Conservation (phyloP, 805 yeast species). For the Saccharomycopsis schoenii region DNA sequence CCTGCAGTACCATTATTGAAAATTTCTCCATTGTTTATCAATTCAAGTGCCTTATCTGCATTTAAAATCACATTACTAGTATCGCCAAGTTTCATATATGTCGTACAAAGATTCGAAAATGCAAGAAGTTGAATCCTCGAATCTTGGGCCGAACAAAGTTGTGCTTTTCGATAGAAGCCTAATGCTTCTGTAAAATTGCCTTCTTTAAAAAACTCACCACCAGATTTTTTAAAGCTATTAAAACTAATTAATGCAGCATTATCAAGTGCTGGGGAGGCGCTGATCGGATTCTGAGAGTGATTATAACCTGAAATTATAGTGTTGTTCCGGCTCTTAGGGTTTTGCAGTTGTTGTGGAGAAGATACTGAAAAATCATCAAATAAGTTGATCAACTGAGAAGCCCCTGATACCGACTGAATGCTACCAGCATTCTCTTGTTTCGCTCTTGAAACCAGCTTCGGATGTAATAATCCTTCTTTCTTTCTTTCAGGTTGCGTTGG, state of each 20-base stretch:
- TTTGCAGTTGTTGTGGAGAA: not conserved
- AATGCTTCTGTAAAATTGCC: constrained; percentile 75
- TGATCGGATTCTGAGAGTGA: too few relatives aligned
- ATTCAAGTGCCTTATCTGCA: constrained; percentile 27
- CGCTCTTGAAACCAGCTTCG: not conserved
- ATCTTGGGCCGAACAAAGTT: constrained; percentile 46
- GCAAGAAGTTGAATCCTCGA: constrained; percentile 63
- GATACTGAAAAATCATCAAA: constrained; percentile 10
- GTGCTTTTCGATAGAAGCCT: constrained; percentile 45
- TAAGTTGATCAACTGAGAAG: constrained; percentile 5
- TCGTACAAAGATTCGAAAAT: constrained; percentile 65
- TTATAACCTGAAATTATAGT: too few relatives aligned
- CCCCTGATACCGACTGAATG: not conserved
- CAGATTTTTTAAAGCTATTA: constrained; percentile 28
- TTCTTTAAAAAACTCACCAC: constrained; percentile 53
- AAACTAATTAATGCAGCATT: constrained; percentile 21
- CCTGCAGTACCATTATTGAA: not conserved
- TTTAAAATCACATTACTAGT: constrained; percentile 30
- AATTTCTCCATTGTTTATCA: constrained; percentile 18
- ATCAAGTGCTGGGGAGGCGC: not conserved
- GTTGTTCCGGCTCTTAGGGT: not conserved
- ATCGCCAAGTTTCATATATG: constrained; percentile 61
- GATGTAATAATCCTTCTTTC: not conserved
- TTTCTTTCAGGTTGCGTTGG: not conserved
- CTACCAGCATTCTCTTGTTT: too few relatives aligned